Base-by-base conservation (phyloP, 164 flowering plant species). In the Liquidambar formosana region DNA sequence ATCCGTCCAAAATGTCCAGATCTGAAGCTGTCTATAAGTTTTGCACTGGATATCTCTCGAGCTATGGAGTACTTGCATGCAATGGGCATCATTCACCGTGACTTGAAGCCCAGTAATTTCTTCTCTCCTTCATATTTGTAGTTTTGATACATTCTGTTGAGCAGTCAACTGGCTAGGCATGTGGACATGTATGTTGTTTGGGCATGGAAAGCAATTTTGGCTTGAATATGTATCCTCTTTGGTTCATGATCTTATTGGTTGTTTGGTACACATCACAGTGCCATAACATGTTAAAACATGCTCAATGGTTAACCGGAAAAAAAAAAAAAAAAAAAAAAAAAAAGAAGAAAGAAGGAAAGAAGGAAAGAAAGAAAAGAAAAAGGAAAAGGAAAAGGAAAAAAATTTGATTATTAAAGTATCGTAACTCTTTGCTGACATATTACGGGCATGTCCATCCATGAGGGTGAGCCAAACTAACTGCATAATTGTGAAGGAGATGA, bases 1-100 rank as follows among this genome's bases (percentile, higher is more conserved):
- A 41, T 57, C 18, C 78, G 77, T 13, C 83, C 81, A 23, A 22
- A 19, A 47, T 57, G 61, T 48, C 75, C 67, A 12, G 79, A 80
- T 64, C 28, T 70, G 68, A 66, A 72, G 54, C 66, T 72, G 16
- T 53, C 75, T 14, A 19, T 80, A 23, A 67, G 69, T 33, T 68
- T 72, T 67, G 81, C 81, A 4, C 53, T 77, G 57, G 80, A 77
- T 28, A 72, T 80, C 18, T 57, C 81, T 21, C 67, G 54, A 47
- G 83, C 69, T 3, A 77, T 80, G 83, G 77, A 75, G 19, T 75
- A 67, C 52, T 56, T 80, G 61, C 83, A 80, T 73, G 72, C 76
- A 21, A 60, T 73, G 58, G 71, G 73, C 60, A 77, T 80, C 71
- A 77, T 80, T 57, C 81, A 80, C 22, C 80, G 83, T 5, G 83